Conservation (phyloP, 1,284 basidiomycete genomes). For the Pisolithus thermaeus region DNA sequence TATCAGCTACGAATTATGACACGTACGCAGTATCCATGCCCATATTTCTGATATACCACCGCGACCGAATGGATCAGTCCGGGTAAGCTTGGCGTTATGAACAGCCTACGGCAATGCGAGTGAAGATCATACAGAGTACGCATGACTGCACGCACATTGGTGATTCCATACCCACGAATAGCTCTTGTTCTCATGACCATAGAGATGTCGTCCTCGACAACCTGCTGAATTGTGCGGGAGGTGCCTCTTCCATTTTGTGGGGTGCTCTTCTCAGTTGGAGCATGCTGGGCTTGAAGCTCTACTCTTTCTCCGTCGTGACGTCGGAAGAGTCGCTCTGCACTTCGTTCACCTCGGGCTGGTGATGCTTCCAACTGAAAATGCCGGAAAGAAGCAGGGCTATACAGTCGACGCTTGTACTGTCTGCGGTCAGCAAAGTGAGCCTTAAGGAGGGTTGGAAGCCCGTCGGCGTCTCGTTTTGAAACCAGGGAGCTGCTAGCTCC, state of each 20-base stretch:
- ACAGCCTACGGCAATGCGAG: conserved; percentile 41
- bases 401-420: conserved; percentile 32
- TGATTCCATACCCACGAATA: conserved; percentile 72
- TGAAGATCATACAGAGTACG: not conserved
- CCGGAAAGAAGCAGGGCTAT: conserved; percentile 41
- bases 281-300: conserved; percentile 11
- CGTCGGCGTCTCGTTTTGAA: conserved; percentile 48
- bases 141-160: conserved; percentile 44
- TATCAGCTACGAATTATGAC: not conserved
- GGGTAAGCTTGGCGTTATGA: conserved; percentile 58
- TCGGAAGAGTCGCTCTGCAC: conserved; percentile 9
- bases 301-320: conserved; percentile 12
- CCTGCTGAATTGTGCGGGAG: conserved; percentile 30
- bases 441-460: conserved; percentile 42
- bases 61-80: conserved; percentile 41
- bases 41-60: conserved; percentile 63
- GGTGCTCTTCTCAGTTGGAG: conserved; percentile 15
- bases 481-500: conserved; percentile 26
- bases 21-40: conserved; percentile 77
- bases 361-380: conserved; percentile 35
- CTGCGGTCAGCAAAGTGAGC: conserved; percentile 25
- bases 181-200: conserved; percentile 71
- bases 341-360: conserved; percentile 12
- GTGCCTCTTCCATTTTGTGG: conserved; percentile 18
- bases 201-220: conserved; percentile 70